Evolutionary conservation across 768 basidiomycete species (phyloP).

Genomic region (Melanogaster broomeanus): DNA sequence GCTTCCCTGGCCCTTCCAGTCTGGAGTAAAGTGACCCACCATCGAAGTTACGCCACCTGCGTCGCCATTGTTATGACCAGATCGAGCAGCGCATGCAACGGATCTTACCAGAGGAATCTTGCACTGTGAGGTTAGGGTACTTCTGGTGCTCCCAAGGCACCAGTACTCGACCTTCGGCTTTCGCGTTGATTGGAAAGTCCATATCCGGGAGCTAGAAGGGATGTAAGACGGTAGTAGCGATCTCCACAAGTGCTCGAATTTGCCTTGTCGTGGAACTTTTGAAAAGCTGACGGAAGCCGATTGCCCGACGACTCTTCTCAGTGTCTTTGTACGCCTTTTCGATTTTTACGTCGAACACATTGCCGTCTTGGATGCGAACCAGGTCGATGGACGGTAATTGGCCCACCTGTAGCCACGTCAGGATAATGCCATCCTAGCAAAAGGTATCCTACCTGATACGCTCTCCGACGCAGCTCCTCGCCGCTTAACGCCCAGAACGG

Average conservation of each 20-base stretch:
- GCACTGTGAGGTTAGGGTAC: slow-evolving; percentile 67
- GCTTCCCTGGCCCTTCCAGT: slow-evolving; percentile 82
- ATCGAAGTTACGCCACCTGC: slow-evolving; percentile 54
- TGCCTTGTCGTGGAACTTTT: slow-evolving; percentile 66
- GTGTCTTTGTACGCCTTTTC: slow-evolving; percentile 54
- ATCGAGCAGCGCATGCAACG: neutral
- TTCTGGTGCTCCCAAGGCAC: slow-evolving; percentile 88
- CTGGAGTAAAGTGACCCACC: slow-evolving; percentile 70
- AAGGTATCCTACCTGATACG: slow-evolving; percentile 49
- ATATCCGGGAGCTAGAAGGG: slow-evolving; percentile 78
- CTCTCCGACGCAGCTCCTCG: slow-evolving; percentile 67
- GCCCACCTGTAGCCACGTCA: slow-evolving; percentile 52
- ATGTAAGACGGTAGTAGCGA: neutral
- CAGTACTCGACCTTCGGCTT: slow-evolving; percentile 90
- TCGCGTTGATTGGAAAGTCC: slow-evolving; percentile 92
- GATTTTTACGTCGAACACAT: slow-evolving; percentile 58
- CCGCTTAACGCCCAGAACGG: slow-evolving; percentile 83
- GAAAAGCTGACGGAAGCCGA: slow-evolving; percentile 76
- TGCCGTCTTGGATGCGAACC: slow-evolving; percentile 74
- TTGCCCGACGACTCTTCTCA: slow-evolving; percentile 77
- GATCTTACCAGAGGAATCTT: slow-evolving; percentile 35
- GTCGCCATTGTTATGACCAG: neutral
- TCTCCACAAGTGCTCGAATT: slow-evolving; percentile 14
- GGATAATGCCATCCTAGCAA: neutral
- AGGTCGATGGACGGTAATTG: slow-evolving; percentile 82